Evolutionary conservation across 495 filamentous ascomycete genomes (phyloP), one percentile per base, ranked within the genome.

Genomic region (Neurospora cerealis): DNA sequence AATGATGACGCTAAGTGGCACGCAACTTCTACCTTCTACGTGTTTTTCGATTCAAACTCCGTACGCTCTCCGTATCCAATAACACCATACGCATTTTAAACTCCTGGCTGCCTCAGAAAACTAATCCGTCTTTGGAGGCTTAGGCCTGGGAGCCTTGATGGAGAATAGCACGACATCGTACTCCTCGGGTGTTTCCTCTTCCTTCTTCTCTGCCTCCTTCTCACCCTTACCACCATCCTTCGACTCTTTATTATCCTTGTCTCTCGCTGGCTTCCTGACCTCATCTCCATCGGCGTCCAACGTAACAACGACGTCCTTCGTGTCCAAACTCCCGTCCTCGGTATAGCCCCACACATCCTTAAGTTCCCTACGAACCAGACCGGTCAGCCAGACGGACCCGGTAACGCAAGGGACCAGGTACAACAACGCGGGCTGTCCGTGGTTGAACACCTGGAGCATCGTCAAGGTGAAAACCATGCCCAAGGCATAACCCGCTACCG

Each of bases 331-430:
- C n/a, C 86, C 86, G 72, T 89, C 91, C 76, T 98, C 96, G 7
- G 88, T 92, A 77, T 94, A 99, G 5, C 84, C 83, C 91, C 91
- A 96, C 90, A 98, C 92, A 36, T 88, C 80, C 36, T 79, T 82
- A 13, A 93, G 38, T 75, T 98, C 94, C 4, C 93, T 90, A 46
- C 89, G 88, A 13, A 87, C 74, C 2, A 90, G 73, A 6, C 91
- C 96, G n/a, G 92, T 95, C n/a, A 89, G 81, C 93, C 93, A 97
- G 11, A 97, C 76, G 2, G 90, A 86, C 13, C 85, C 84, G 13
- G 97, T 79, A 4, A 98, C 94, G 2, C 92, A 90, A 0, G 96
- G 96, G 3, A 98, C 96, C 17, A 99, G 89, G 78, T 99, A 99
- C 9, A 99, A 83, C 48, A 99, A 86, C 13, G 96, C 96, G 1